These are phyloP conservation scores for Entamoeba histolytica DNA, from an alignment of 208 protist genomes.

Conservation along the genomic window DNA sequence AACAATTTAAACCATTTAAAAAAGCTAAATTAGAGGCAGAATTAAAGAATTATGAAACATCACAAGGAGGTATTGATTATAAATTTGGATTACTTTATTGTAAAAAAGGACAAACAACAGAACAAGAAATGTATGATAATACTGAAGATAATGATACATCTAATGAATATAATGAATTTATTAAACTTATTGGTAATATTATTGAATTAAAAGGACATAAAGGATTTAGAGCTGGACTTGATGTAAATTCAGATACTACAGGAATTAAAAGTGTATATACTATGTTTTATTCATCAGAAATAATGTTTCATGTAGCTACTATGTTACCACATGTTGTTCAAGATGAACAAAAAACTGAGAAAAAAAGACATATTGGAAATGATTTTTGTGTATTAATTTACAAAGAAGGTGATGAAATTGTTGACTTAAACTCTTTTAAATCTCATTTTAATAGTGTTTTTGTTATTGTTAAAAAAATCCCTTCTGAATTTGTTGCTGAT, in stretches of 20 bases:
- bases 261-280: background rate
- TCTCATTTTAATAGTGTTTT: background rate
- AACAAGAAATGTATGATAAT: background rate
- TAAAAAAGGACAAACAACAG: background rate
- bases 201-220: background rate
- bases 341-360: background rate
- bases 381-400: background rate
- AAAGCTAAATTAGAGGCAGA: background rate
- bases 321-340: background rate
- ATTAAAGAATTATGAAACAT: background rate
- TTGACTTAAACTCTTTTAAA: background rate
- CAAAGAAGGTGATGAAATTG: background rate
- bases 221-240: background rate
- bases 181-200: background rate
- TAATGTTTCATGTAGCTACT: background rate
- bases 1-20: background rate
- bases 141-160: background rate
- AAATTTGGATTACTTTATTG: background rate
- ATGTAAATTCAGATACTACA: background rate
- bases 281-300: background rate
- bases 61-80: background rate
- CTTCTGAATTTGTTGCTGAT: background rate
- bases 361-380: background rate
- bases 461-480: background rate
- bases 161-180: background rate